Conservation (phyloP, 1,284 basidiomycete genomes). For the Ustilago trichophora region DNA sequence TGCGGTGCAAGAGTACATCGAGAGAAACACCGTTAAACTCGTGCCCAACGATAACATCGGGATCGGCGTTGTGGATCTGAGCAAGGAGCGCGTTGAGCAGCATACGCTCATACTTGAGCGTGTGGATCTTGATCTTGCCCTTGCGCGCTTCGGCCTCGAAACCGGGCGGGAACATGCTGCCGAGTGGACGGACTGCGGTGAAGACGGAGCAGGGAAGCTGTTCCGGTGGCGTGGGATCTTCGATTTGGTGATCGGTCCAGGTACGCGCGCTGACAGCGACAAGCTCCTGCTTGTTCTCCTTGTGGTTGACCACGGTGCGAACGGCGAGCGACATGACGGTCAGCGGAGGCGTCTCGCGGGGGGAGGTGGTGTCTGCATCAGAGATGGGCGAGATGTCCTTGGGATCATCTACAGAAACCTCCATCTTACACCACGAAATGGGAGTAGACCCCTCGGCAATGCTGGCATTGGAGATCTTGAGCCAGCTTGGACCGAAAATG, state of each 20-base stretch:
- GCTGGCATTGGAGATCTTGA: slow-evolving; percentile 80
- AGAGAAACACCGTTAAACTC: slow-evolving; percentile 92
- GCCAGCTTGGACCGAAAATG: slow-evolving; percentile 99
- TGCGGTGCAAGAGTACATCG: slow-evolving; percentile 88
- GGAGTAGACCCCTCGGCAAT: slow-evolving; percentile 68
- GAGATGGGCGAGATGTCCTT: slow-evolving; percentile 86
- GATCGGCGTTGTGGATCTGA: slow-evolving; percentile 84
- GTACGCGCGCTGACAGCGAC: slow-evolving; percentile 84
- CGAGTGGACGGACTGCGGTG: slow-evolving; percentile 89
- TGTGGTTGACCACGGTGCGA: slow-evolving; percentile 93
- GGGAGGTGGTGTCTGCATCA: slow-evolving; percentile 77
- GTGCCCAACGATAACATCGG: slow-evolving; percentile 93
- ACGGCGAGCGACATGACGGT: slow-evolving; percentile 89
- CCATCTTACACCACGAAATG: slow-evolving; percentile 74
- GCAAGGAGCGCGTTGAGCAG: slow-evolving; percentile 85
- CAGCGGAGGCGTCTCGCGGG: slow-evolving; percentile 85
- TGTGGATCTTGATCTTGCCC: slow-evolving; percentile 75
- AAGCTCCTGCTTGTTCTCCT: slow-evolving; percentile 90
- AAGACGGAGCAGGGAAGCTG: slow-evolving; percentile 81
- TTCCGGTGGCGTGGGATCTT: slow-evolving; percentile 62
- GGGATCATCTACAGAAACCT: slow-evolving; percentile 83
- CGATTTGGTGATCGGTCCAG: slow-evolving; percentile 74
- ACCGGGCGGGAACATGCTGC: slow-evolving; percentile 83
- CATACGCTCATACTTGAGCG: slow-evolving; percentile 79
- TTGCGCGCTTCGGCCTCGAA: slow-evolving; percentile 73